Base-by-base conservation (phyloP, 768 basidiomycete genomes). In the Galerina marginata region DNA sequence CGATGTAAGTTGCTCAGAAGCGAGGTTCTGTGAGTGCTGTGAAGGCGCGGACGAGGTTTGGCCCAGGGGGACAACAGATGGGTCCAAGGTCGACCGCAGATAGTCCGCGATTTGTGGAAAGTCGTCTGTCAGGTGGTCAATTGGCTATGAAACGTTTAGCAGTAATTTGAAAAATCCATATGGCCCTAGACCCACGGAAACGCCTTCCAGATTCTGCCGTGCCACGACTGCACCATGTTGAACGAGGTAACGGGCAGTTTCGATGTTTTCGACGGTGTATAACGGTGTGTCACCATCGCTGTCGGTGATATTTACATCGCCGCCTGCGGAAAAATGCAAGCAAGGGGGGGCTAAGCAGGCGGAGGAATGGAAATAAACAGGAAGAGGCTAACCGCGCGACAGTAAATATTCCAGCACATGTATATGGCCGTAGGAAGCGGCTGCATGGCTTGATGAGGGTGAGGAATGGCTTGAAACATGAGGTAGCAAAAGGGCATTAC, bases 261-360 rank as follows among this genome's bases (percentile, higher is more conserved):
- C 84, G 43, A 92, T 68, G 71, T 86, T 84, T 75, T 97, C 95
- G 47, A 93, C 93, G 25, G 92, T 92, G 79, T 92, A 96, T 15
- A 97, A 78, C 9, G 95, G 95, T 9, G 95, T 96, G 72, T 97
- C 95, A 9, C 92, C 92, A 69, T 97, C 95, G 54, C 80, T 81
- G 71, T 97, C 95, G 1, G 86, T 83, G 61, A 95, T 74, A 69
- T 97, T 95, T 58, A 95, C 91, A 70, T 96, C 84, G 52, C 95
- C 95, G 14, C 95, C 95, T 88, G 56, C 51, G 51, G 39, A 39
- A 51, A 39, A 20, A 23, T 38, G 40, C 14, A 37, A 26, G 20
- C 26, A 44, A 52, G 25, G 37, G 56, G 38, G 61, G 46, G 37
- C 51, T 45, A 44, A 61, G 59, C 56, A 52, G 16, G 61, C 52